A percentile compares a stretch with the other conserved stretches of the same genome.
These are phyloP conservation scores for Mycena metata DNA, from an alignment of 768 basidiomycete genomes.

Conservation along the genomic window DNA sequence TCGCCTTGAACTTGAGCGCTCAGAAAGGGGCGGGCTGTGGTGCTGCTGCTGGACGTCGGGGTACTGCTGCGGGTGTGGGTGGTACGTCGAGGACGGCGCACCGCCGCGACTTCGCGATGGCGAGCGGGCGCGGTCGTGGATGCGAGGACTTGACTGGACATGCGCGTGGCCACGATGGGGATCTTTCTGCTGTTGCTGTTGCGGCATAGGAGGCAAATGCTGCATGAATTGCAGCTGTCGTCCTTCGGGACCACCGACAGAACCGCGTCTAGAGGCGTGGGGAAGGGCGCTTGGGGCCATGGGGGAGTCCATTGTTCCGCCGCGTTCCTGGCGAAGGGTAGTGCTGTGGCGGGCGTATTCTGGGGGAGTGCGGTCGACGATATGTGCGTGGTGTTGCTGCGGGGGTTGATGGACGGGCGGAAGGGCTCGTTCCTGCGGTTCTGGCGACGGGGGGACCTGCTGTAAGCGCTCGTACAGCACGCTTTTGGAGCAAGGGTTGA, in stretches of 20 bases:
- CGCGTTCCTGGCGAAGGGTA: conserved; percentile 55
- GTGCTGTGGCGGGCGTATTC: conserved; percentile 56
- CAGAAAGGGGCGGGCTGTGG: conserved; percentile 66
- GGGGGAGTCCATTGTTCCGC: conserved; percentile 64
- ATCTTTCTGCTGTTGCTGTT: conserved; percentile 46
- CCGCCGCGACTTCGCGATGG: conserved; percentile 50
- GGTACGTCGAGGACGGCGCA: conserved; percentile 52
- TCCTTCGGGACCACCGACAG: conserved; percentile 58
- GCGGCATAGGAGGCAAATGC: conserved; percentile 56
- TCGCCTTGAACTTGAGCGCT: conserved; percentile 57
- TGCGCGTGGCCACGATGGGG: conserved; percentile 46
- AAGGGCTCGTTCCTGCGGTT: conserved; percentile 54
- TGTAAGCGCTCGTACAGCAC: conserved; percentile 86
- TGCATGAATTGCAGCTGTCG: conserved; percentile 65
- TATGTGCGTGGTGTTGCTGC: conserved; percentile 29
- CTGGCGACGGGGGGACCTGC: conserved; percentile 69
- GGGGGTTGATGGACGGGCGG: conserved; percentile 52
- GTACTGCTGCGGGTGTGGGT: conserved; percentile 61
- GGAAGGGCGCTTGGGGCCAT: conserved; percentile 55
- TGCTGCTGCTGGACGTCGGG: conserved; percentile 63
- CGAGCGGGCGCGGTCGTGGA: conserved; percentile 54
- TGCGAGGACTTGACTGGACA: conserved; percentile 47
- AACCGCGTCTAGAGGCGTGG: conserved; percentile 58
- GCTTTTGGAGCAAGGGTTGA: conserved; percentile 49
- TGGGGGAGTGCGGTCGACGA: conserved; percentile 57